Evolutionary conservation across 768 basidiomycete genomes (phyloP).

Genomic region (Grammothele lineata): DNA sequence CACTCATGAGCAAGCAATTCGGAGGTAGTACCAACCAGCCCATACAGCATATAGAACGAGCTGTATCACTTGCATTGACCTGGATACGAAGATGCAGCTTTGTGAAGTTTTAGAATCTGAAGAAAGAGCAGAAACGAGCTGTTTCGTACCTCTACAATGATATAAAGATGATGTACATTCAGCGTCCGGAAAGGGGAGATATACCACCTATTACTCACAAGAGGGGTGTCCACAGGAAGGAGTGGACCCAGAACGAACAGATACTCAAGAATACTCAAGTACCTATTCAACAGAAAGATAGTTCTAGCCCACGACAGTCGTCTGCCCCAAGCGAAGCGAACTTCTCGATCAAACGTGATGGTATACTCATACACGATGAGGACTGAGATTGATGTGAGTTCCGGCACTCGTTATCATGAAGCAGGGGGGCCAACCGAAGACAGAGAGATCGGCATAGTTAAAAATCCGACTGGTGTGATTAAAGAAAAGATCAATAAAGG

Average conservation of each 20-base stretch:
- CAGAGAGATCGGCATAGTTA: constrained; percentile 9
- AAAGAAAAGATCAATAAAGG: not conserved
- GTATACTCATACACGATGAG: constrained; percentile 10
- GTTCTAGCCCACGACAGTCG: constrained; percentile 5
- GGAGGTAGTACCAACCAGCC: constrained; percentile 12
- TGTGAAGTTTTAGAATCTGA: too few relatives aligned
- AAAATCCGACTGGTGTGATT: not conserved
- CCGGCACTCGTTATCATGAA: not conserved
- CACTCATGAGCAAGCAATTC: too few relatives aligned
- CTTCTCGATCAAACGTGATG: constrained; percentile 13
- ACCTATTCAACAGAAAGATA: constrained; percentile 13
- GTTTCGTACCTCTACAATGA: too few relatives aligned
- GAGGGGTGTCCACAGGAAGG: not conserved
- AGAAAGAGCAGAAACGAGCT: too few relatives aligned
- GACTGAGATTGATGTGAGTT: not conserved
- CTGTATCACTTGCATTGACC: not conserved
- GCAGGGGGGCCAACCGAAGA: constrained; percentile 7
- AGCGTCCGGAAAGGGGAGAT: too few relatives aligned
- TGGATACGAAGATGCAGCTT: constrained; percentile 6
- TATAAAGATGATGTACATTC: too few relatives aligned
- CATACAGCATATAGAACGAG: constrained; percentile 10
- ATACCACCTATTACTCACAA: constrained; percentile 2
- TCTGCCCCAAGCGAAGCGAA: constrained; percentile 13
- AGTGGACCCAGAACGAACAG: constrained; percentile 4
- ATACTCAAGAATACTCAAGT: constrained; percentile 3